These are phyloP conservation scores for Amylocarpus encephaloides DNA, from an alignment of 2,329 filamentous ascomycete genomes.

Conservation along the genomic window DNA sequence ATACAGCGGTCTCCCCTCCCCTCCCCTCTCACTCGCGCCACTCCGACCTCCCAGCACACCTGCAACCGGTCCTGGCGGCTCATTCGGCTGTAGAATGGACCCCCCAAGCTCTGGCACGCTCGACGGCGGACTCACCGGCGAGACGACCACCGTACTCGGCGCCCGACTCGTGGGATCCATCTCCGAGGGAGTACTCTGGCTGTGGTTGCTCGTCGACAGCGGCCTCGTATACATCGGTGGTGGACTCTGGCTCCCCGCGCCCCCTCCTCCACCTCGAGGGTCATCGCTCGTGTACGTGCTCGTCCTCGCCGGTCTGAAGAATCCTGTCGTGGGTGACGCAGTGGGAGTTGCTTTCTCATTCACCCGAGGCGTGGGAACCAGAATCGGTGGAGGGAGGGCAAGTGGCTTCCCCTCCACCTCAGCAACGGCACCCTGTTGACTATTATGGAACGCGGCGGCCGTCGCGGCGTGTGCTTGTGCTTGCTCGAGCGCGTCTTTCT, in stretches of 20 bases:
- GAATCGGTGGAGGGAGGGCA: neutral
- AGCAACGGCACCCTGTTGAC: neutral
- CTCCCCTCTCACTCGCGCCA: neutral
- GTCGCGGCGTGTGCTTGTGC: slow-evolving; percentile 14
- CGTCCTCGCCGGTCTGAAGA: neutral
- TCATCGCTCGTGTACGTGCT: neutral
- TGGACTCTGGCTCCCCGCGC: slow-evolving; percentile 1
- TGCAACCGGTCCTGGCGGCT: too few species aligned
- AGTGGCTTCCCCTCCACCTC: slow-evolving; percentile 12
- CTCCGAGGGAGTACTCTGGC: neutral
- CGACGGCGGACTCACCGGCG: too few species aligned
- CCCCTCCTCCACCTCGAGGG: too few species aligned
- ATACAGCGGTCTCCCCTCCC: neutral
- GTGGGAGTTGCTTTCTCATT: neutral
- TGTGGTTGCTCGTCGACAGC: neutral
- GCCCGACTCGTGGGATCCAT: neutral
- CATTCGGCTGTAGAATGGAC: too few species aligned
- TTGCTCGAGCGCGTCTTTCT: slow-evolving; percentile 1
- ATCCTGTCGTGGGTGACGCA: neutral
- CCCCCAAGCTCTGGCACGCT: too few species aligned
- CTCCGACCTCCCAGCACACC: too few species aligned
- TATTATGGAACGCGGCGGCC: slow-evolving; percentile 7
- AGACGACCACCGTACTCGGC: neutral
- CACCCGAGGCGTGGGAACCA: neutral
- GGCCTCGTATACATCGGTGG: slow-evolving; percentile 13